Evolutionary conservation across 495 filamentous ascomycete genomes (phyloP), one percentile per base, ranked within the genome.

Genomic region (Annulohypoxylon nitens): DNA sequence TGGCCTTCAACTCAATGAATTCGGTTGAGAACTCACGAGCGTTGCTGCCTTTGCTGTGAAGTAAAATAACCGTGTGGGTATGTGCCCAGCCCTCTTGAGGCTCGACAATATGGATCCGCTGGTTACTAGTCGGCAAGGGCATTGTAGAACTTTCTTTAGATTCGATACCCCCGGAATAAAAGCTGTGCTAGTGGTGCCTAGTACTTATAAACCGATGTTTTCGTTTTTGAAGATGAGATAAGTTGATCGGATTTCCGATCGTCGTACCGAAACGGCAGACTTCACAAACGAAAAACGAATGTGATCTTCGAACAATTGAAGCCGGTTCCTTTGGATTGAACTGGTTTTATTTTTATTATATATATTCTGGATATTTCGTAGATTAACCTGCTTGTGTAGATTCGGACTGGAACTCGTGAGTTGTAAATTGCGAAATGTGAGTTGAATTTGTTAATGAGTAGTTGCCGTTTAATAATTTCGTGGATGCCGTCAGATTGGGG

Each of bases 1-100:
- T 77, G 0, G 75, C 72, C 71, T 81, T 58, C 25, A 66, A 67
- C 12, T 78, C 74, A 57, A 87, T 80, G 33, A 88, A 73, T n/a
- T 89, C 86, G 34, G 76, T 70, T 30, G 85, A 82, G 69, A 90
- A 88, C 67, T 89, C 85, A 26, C 73, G 62, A 5, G 82, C 85
- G 23, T 77, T 71, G 73, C 86, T 88, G 34, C 82, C 85, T 5
- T 85, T 81, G 16, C 87, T 88, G 69, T 89, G 87, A 3, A 88
- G 83, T 12, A 88, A 74, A 43, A 90, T 89, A 18, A 84, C 77
- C 0, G 87, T 90, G 59, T 87, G 81, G 0, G 84, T 87, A 64
- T 90, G 86, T 47, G 43, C n/a, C n/a, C 16, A 47, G 18, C 23
- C 26, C 30, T 26, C 50, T 30, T 20, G 50, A 12, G 50, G 50